Conservation (phyloP, 176 grass and related monocot genomes). For the Rhynchospora pubera region DNA sequence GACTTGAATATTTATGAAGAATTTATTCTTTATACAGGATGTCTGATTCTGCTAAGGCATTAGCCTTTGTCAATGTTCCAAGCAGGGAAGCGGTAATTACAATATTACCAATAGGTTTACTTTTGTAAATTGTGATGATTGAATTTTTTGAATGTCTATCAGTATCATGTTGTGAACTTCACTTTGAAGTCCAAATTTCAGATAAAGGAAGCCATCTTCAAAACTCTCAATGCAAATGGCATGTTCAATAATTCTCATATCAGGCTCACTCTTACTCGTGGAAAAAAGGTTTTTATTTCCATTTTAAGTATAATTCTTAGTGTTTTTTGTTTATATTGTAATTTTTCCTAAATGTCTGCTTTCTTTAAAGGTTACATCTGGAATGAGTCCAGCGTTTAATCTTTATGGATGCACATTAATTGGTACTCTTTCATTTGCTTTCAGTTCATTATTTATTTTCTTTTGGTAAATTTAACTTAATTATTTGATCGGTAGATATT, state of each 20-base stretch:
- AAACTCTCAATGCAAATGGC: conserved; percentile 81
- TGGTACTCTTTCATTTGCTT: conserved; percentile 40
- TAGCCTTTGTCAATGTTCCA: conserved; percentile 86
- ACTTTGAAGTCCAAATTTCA: conserved; percentile 30
- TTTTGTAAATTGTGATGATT: background rate
- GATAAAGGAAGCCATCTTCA: conserved; percentile 92
- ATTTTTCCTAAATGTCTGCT: conserved; percentile 19
- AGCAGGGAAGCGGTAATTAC: conserved; percentile 62
- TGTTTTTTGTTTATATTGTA: conserved; percentile 24
- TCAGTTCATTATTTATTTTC: background rate
- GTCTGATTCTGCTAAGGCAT: conserved; percentile 93
- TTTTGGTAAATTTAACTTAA: background rate
- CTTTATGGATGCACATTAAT: conserved; percentile 91
- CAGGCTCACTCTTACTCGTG: conserved; percentile 87
- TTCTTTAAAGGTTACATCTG: conserved; percentile 87
- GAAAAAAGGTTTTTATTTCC: conserved; percentile 65
- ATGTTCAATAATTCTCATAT: conserved; percentile 97
- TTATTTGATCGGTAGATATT: background rate
- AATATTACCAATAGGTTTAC: background rate
- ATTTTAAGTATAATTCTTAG: conserved; percentile 17
- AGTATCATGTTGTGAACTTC: background rate
- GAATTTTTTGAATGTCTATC: background rate
- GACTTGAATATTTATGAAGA: background rate
- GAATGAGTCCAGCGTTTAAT: conserved; percentile 96
- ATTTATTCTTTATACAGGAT: conserved; percentile 40